phyloP scores from a whole-genome alignment of 441 rosid species.

The Bocquillonia castaneifolia region DNA sequence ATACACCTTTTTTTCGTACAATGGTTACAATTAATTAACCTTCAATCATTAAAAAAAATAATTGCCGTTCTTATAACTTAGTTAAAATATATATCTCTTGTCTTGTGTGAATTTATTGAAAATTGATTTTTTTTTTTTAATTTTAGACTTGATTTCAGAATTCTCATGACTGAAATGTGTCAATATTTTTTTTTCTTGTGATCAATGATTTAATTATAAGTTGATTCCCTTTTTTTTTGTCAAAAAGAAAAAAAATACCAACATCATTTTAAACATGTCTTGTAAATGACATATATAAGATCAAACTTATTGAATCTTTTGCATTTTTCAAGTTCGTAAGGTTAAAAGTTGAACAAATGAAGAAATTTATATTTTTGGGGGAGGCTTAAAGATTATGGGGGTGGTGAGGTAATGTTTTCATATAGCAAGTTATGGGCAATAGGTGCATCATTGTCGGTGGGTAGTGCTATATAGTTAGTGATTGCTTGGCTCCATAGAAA shows the following conservation, averaged over 20 bases:
- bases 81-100: too few relatives aligned
- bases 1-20: background rate
- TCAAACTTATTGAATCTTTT: background rate
- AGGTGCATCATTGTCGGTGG: constrained; percentile 4
- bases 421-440: background rate
- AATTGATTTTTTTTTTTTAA: too few relatives aligned
- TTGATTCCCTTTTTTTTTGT: too few relatives aligned
- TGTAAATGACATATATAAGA: background rate
- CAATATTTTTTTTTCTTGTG: too few relatives aligned
- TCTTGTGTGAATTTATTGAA: too few relatives aligned
- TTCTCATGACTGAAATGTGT: too few relatives aligned
- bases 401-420: background rate
- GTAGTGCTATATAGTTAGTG: background rate
- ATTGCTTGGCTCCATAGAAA: constrained; percentile 17
- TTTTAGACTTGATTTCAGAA: too few relatives aligned
- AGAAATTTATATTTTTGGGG: too few relatives aligned
- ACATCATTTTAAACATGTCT: background rate
- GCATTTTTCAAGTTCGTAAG: background rate
- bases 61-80: too few relatives aligned
- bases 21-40: background rate
- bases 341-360: background rate
- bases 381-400: background rate
- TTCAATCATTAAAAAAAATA: background rate
- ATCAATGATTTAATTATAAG: too few relatives aligned
- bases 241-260: too few relatives aligned